phyloP scores from a whole-genome alignment of 75 land plant genomes.

The Selaginella moellendorffii region DNA sequence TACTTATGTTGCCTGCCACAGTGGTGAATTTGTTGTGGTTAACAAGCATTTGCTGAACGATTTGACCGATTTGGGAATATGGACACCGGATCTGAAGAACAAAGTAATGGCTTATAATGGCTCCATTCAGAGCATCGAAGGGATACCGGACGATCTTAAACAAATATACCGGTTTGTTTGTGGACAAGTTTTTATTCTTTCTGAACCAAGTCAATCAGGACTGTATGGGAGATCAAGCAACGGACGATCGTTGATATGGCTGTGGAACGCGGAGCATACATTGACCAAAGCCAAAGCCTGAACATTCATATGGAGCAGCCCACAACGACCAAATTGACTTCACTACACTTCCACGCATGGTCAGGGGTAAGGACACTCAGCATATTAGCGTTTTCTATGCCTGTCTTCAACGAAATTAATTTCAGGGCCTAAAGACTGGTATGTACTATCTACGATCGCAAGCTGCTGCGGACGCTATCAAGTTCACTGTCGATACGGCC shows the following conservation, averaged over 20 bases:
- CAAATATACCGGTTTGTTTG: constrained; percentile 49
- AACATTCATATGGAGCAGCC: constrained; percentile 99
- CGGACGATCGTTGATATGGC: constrained; percentile 88
- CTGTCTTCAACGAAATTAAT: not conserved
- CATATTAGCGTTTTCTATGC: not conserved
- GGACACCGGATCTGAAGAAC: constrained; percentile 78
- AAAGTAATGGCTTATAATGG: constrained; percentile 66
- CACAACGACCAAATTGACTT: constrained; percentile 75
- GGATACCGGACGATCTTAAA: constrained; percentile 59
- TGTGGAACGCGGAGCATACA: constrained; percentile 62
- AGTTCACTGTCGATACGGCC: constrained; percentile 73
- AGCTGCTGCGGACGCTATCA: constrained; percentile 93
- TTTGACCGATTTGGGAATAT: constrained; percentile 86
- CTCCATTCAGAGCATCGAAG: constrained; percentile 56
- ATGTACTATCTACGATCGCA: constrained; percentile 82
- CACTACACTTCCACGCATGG: constrained; percentile 90
- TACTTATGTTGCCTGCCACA: constrained; percentile 23
- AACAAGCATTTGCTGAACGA: constrained; percentile 95
- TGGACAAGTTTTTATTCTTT: not conserved
- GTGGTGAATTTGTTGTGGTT: constrained; percentile 98
- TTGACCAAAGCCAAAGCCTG: constrained; percentile 60
- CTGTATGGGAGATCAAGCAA: constrained; percentile 98
- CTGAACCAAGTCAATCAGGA: constrained; percentile 32
- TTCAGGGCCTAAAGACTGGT: constrained; percentile 50
- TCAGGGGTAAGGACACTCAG: constrained; percentile 33